Evolutionary conservation across 2,329 filamentous ascomycete species (phyloP), one percentile per base, ranked within the genome.

Genomic region (Macrophomina pseudophaseolina): DNA sequence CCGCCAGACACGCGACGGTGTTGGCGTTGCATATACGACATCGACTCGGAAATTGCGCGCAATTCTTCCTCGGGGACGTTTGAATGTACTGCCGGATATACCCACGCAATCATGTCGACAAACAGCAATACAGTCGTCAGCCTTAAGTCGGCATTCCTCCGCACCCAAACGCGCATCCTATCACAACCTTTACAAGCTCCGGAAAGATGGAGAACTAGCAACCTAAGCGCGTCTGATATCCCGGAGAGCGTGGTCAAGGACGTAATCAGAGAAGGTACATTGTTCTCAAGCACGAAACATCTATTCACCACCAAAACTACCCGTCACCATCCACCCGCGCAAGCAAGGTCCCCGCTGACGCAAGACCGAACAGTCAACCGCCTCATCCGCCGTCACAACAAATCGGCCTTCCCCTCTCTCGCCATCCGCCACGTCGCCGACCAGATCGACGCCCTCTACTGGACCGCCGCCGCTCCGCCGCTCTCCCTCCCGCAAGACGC

Each of bases 401-500:
- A 86, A 42, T 84, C 88, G 65, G 87, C 88, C 5, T 91, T 91
- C 74, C 85, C 88, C 16, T 85, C 88, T 0, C 88, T 90, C 71
- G 88, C 90, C n/a, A 87, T 85, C 62, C 85, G 90, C 42, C 88
- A 91, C 72, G 85, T 92, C 18, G 89, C 90, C 1, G 89, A 91
- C 80, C 90, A 93, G 79, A 87, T 93, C 49, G 88, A 91, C 76
- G 78, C 79, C 56, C 79, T 91, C 52, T 92, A 92, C 75, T 84
- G 83, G 80, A 5, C 80, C 75, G 14, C 78, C 77, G 53, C 35
- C 46, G 51, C 54, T 32, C 65, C 35, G 7, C 16, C 65, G 4
- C 46, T 63, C 52, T 59, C 33, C 49, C 30, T 66, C 44, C 4
- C 44, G n/a, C 28, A 46, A 23, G 8, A 51, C 33, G 9, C 35